A percentile compares a stretch with the other conserved stretches of the same genome.
Evolutionary conservation across 208 protist genomes (phyloP).

Genomic region (Leishmania arabica): DNA sequence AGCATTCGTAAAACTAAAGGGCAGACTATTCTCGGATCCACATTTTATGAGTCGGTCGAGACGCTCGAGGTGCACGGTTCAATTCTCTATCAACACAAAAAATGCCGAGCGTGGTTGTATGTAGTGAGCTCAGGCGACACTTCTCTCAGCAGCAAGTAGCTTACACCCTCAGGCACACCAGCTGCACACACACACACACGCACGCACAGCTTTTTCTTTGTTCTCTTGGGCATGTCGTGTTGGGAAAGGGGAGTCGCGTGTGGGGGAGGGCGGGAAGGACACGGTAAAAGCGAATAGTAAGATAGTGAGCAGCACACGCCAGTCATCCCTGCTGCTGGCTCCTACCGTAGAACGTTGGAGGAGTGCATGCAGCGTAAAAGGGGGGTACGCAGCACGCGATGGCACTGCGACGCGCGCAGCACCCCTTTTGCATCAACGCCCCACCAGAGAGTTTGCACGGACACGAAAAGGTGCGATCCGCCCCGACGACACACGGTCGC

Average conservation of each 20-base stretch:
- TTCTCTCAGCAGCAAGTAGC: too few species aligned
- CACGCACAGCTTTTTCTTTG: not conserved
- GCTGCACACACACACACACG: not conserved
- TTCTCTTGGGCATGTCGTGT: not conserved
- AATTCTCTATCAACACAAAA: not conserved
- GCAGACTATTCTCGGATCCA: not conserved
- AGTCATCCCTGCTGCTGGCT: not conserved
- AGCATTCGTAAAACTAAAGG: conserved; percentile 19
- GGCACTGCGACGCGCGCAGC: not conserved
- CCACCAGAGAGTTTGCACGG: not conserved
- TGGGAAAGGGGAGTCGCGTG: not conserved
- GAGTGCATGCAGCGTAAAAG: not conserved
- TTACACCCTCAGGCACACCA: not conserved
- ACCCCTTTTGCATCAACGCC: not conserved
- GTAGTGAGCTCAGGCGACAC: not conserved
- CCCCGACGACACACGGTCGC: not conserved
- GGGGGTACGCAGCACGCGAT: not conserved
- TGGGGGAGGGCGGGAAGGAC: not conserved
- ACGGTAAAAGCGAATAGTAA: not conserved
- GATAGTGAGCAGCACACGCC: not conserved
- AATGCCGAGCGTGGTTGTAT: not conserved
- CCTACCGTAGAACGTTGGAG: not conserved
- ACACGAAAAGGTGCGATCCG: not conserved
- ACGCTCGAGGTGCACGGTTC: not conserved
- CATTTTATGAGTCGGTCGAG: not conserved